phyloP scores from a whole-genome alignment of 164 flowering plant species.

The Warburgia ugandensis region DNA sequence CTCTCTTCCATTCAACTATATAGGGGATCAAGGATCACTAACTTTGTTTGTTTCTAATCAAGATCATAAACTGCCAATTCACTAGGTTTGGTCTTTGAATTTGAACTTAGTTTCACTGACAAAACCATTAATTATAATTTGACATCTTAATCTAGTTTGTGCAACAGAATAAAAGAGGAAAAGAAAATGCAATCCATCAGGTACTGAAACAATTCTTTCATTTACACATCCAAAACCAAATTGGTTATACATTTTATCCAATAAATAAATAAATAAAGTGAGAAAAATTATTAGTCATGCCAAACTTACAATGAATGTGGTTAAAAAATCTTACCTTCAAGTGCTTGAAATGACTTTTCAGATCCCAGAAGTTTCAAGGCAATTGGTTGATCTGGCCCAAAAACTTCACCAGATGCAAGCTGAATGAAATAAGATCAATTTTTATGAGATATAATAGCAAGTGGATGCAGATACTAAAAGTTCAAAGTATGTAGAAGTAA shows the following conservation, averaged over 20 bases:
- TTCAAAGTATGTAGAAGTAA: background rate
- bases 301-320: background rate
- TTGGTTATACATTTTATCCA: background rate
- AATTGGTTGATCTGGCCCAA: slow-evolving; percentile 87
- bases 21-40: too few relatives aligned
- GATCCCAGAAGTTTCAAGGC: slow-evolving; percentile 86
- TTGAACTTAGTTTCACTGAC: too few relatives aligned
- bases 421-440: slow-evolving; percentile 21
- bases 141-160: too few relatives aligned
- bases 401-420: slow-evolving; percentile 97
- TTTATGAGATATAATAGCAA: background rate
- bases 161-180: too few relatives aligned
- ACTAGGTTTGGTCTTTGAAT: too few relatives aligned
- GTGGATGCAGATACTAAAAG: background rate
- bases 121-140: too few relatives aligned
- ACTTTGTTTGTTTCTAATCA: too few relatives aligned
- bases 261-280: background rate
- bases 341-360: slow-evolving; percentile 76
- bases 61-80: too few relatives aligned
- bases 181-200: too few relatives aligned
- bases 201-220: too few relatives aligned
- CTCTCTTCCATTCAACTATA: too few relatives aligned
- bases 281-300: background rate
- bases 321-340: slow-evolving; percentile 53
- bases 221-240: too few relatives aligned